A percentile compares a stretch with the other conserved stretches of the same genome.
Conservation (phyloP, 306 rosid species). For the Corylus heterophylla region DNA sequence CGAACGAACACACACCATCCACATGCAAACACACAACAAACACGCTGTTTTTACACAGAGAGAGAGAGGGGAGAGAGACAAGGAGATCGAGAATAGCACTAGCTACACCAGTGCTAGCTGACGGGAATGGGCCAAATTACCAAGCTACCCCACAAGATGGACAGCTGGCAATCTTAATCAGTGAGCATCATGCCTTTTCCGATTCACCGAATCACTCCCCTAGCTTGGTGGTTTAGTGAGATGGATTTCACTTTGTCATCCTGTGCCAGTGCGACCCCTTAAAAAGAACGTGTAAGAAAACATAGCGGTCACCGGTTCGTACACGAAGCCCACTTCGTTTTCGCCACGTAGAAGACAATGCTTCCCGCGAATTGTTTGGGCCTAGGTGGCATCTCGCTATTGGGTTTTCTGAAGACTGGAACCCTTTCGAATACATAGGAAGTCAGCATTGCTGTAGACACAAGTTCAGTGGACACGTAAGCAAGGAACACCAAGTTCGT, state of each 20-base stretch:
- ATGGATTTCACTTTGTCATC: constrained; percentile 61
- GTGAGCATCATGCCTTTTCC: not conserved
- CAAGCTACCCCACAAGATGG: not conserved
- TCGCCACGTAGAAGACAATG: not conserved
- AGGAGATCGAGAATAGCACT: not conserved
- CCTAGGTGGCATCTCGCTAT: not conserved
- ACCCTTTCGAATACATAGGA: too few relatives aligned
- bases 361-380: not conserved
- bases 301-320: not conserved
- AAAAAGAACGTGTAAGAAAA: constrained; percentile 1
- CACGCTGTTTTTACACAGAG: constrained; percentile 14
- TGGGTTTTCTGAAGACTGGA: too few relatives aligned
- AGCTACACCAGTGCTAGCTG: not conserved
- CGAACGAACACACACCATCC: constrained; percentile 28
- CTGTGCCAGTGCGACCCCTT: constrained; percentile 2
- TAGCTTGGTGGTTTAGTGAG: constrained; percentile 53
- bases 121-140: constrained; percentile 1
- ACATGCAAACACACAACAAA: constrained; percentile 43
- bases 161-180: constrained; percentile 14
- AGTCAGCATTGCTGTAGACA: not conserved
- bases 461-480: constrained; percentile 34
- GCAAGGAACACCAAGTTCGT: constrained; percentile 27
- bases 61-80: constrained; percentile 14
- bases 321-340: not conserved
- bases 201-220: constrained; percentile 4